phyloP scores from a whole-genome alignment of 257 asterid genomes.

The Scutellaria baicalensis region DNA sequence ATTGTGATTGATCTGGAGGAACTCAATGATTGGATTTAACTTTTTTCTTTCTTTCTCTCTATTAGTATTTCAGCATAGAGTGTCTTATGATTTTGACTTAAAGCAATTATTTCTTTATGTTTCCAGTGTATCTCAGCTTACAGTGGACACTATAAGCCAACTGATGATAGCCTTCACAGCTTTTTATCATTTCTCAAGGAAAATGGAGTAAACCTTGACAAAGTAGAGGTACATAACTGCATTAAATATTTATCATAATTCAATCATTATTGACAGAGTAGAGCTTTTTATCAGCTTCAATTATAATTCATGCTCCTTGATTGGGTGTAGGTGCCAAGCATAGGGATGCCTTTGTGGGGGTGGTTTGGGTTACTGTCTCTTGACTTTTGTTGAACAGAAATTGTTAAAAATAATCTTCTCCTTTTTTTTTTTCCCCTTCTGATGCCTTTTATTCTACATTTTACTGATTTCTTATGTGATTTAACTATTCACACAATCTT shows the following conservation, averaged over 20 bases:
- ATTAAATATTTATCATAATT: background rate
- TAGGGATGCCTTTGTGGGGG: background rate
- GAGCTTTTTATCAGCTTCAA: background rate
- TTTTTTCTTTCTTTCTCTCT: background rate
- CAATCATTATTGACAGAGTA: too few species aligned
- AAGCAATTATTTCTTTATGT: background rate
- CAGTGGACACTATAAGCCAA: constrained; percentile 97
- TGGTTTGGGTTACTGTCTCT: background rate
- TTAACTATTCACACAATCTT: background rate
- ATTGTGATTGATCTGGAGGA: background rate
- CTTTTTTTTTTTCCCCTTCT: background rate
- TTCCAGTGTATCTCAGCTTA: constrained; percentile 80
- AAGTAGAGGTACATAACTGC: constrained; percentile 52
- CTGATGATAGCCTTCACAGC: constrained; percentile 65
- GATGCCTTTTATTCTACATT: background rate
- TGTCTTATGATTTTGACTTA: constrained; percentile 4
- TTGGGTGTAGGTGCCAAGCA: background rate
- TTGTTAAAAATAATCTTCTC: background rate
- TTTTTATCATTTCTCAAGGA: constrained; percentile 62
- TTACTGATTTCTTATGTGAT: background rate
- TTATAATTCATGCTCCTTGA: constrained; percentile 5
- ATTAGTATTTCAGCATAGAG: background rate
- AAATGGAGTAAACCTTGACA: constrained; percentile 62
- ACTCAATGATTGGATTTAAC: background rate
- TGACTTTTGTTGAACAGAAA: background rate